Percentiles rank a stretch among this genome's conserved stretches.
Conservation (phyloP, 2,329 filamentous ascomycete species). For the Mycosphaerelloides madeirae region DNA sequence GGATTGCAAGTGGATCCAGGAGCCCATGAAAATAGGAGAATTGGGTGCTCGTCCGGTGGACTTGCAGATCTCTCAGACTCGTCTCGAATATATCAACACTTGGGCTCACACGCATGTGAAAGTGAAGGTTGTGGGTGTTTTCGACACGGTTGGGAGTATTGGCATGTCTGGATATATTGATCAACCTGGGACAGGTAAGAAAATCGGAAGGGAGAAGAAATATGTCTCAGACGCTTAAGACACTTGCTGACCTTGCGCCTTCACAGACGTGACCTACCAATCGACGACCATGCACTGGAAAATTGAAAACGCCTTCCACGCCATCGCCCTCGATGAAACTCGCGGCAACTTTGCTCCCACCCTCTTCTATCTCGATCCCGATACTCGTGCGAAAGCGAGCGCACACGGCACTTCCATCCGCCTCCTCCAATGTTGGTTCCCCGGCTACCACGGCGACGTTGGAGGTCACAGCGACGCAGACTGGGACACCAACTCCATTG, state of each 20-base stretch:
- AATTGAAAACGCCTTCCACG: conserved; percentile 51
- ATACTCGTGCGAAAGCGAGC: neutral
- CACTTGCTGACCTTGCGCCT: too few species aligned
- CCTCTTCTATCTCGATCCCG: conserved; percentile 37
- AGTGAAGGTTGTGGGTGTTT: conserved; percentile 42
- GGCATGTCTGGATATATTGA: conserved; percentile 18
- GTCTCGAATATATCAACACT: conserved; percentile 9
- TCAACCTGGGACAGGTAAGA: conserved; percentile 11
- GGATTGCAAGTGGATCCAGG: neutral
- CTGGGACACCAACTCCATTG: conserved; percentile 21
- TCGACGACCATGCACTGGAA: conserved; percentile 4
- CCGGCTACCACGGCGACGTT: conserved; percentile 47
- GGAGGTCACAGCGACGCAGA: conserved; percentile 40
- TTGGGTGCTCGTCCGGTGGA: neutral
- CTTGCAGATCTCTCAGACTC: conserved; percentile 3
- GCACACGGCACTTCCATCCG: neutral
- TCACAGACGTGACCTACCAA: too few species aligned
- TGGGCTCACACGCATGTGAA: conserved; percentile 21
- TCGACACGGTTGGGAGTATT: conserved; percentile 41
- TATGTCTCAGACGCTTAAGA: too few species aligned
- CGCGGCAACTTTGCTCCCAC: conserved; percentile 46
- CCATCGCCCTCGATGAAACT: conserved; percentile 49
- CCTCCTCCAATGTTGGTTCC: conserved; percentile 47
- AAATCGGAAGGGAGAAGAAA: too few species aligned
- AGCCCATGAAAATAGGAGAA: neutral